These are phyloP conservation scores for Elsinoe arachidis DNA, from an alignment of 2,329 filamentous ascomycete genomes.

Conservation along the genomic window DNA sequence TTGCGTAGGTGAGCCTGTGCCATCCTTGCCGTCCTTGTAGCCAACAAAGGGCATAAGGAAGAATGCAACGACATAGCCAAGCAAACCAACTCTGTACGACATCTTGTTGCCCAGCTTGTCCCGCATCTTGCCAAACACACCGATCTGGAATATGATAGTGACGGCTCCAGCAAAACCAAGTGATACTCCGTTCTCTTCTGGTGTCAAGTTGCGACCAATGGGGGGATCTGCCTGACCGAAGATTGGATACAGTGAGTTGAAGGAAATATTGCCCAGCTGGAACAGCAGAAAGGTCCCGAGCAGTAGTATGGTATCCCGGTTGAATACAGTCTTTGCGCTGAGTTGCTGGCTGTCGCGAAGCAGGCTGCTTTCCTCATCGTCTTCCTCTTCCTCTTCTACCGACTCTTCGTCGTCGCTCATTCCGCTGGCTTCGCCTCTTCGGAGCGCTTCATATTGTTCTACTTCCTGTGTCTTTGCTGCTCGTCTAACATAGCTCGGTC, in stretches of 20 bases:
- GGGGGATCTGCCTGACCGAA: constrained; percentile 72
- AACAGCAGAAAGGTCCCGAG: constrained; percentile 85
- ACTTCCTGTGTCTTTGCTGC: constrained; percentile 16
- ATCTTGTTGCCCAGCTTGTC: constrained; percentile 74
- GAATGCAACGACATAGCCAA: constrained; percentile 75
- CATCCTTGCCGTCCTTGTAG: constrained; percentile 52
- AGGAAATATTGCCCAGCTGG: constrained; percentile 87
- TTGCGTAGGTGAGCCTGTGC: constrained; percentile 34
- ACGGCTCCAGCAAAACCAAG: constrained; percentile 75
- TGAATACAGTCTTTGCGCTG: constrained; percentile 55
- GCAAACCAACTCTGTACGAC: constrained; percentile 69
- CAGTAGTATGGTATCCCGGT: constrained; percentile 71
- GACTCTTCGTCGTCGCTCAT: constrained; percentile 19
- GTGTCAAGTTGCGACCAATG: constrained; percentile 64
- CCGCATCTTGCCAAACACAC: constrained; percentile 71
- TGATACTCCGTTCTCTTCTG: constrained; percentile 74
- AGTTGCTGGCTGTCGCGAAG: constrained; percentile 35
- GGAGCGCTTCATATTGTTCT: constrained; percentile 8
- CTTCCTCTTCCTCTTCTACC: constrained; percentile 20
- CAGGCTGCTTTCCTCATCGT: constrained; percentile 32
- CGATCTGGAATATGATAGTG: constrained; percentile 84
- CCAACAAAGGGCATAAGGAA: constrained; percentile 83
- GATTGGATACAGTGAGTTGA: constrained; percentile 90
- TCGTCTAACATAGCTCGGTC: constrained; percentile 51
- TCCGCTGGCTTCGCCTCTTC: constrained; percentile 12